phyloP scores from a whole-genome alignment of 805 yeast genomes.

The Saccharomycopsis sp. region DNA sequence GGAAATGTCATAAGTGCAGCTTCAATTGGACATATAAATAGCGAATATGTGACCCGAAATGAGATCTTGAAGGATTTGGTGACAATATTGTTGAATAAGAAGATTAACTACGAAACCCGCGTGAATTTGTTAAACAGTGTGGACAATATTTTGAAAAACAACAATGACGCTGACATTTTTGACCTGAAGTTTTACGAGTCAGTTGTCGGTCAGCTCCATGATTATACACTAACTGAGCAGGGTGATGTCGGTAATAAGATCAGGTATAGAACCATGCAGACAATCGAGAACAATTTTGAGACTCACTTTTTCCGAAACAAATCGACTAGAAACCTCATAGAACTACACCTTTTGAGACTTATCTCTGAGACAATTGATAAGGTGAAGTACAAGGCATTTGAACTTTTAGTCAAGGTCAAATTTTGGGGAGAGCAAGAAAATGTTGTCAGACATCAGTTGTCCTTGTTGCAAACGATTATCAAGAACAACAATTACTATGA shows the following conservation, averaged over 20 bases:
- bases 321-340: conserved; percentile 21
- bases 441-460: not conserved
- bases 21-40: conserved; percentile 28
- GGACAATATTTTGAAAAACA: conserved; percentile 12
- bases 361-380: conserved; percentile 59
- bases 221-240: conserved; percentile 69
- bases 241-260: conserved; percentile 91
- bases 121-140: conserved; percentile 10
- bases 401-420: conserved; percentile 29
- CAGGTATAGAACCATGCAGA: conserved; percentile 42
- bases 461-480: conserved; percentile 4
- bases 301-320: conserved; percentile 14
- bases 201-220: conserved; percentile 47
- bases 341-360: conserved; percentile 42
- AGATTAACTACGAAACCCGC: conserved; percentile 28
- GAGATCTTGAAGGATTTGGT: conserved; percentile 23
- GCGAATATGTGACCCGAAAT: conserved; percentile 1
- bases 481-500: conserved; percentile 4
- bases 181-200: conserved; percentile 5
- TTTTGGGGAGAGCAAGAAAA: not conserved
- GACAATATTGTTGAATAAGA: conserved; percentile 25
- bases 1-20: conserved; percentile 35
- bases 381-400: conserved; percentile 39
- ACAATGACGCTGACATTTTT: not conserved
- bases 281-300: conserved; percentile 30